Percentiles rank a stretch among this genome's conserved stretches.
phyloP scores from a whole-genome alignment of 1,139 yeast species.

The Saccharomycopsis hybrid region DNA sequence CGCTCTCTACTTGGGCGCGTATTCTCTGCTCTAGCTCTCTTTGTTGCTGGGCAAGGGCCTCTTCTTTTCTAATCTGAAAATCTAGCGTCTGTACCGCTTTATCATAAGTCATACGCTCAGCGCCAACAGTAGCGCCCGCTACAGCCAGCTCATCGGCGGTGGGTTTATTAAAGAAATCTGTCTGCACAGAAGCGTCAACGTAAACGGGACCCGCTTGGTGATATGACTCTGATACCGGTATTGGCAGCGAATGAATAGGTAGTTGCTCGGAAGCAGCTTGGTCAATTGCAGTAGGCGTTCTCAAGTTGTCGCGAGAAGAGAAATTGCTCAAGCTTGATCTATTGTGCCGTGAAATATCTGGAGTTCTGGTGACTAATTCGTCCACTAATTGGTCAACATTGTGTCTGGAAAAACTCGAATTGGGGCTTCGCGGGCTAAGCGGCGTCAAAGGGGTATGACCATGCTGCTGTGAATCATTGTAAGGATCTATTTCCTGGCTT shows the following conservation, averaged over 20 bases:
- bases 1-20: constrained; percentile 2
- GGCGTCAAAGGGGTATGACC: neutral
- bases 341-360: neutral
- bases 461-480: neutral
- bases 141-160: too few species aligned
- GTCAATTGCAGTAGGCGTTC: neutral
- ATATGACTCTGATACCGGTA: neutral
- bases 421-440: neutral
- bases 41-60: constrained; percentile 1
- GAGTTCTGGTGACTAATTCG: constrained; percentile 2
- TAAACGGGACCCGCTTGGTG: neutral
- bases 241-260: neutral
- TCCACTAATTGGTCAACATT: constrained; percentile 8
- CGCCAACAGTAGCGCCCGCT: neutral
- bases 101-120: constrained; percentile 10
- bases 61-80: constrained; percentile 14
- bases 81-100: constrained; percentile 19
- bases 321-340: neutral
- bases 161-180: neutral
- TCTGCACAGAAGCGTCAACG: constrained; percentile 13
- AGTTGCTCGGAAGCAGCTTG: neutral
- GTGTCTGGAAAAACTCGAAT: neutral
- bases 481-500: neutral
- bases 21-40: constrained; percentile 4
- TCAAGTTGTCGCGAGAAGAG: neutral